A percentile compares a stretch with the other conserved stretches of the same genome.
Conservation (phyloP, 225 moss, liverwort and hornwort genomes). For the Bryoerythrophyllum caledonicum region DNA sequence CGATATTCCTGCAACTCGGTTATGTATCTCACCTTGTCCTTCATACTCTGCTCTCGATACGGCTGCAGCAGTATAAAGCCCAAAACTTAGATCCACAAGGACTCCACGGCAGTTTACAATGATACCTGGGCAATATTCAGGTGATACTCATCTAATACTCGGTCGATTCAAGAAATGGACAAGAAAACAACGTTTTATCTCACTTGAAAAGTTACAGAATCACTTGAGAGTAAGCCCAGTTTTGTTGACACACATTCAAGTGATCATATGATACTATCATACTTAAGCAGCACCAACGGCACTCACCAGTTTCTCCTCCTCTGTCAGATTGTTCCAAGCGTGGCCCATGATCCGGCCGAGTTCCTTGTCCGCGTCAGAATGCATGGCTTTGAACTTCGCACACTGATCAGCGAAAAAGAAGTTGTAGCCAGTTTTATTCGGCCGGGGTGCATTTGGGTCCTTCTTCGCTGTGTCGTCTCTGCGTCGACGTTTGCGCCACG, state of each 20-base stretch:
- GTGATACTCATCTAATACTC: too few species aligned
- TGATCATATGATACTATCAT: background rate
- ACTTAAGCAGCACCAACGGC: background rate
- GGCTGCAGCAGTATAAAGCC: slow-evolving; percentile 56
- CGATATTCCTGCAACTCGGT: slow-evolving; percentile 71
- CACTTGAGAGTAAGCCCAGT: too few species aligned
- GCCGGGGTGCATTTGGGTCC: slow-evolving; percentile 91
- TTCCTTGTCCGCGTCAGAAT: slow-evolving; percentile 79
- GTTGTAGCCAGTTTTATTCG: slow-evolving; percentile 94
- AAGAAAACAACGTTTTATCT: too few species aligned
- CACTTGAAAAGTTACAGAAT: too few species aligned
- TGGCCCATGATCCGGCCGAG: slow-evolving; percentile 88
- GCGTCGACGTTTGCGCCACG: slow-evolving; percentile 82
- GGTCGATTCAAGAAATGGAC: too few species aligned
- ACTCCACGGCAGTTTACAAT: too few species aligned
- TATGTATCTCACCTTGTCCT: slow-evolving; percentile 84
- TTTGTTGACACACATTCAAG: background rate
- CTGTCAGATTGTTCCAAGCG: slow-evolving; percentile 86
- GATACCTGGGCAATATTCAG: too few species aligned
- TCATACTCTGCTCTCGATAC: slow-evolving; percentile 78
- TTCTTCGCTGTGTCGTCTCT: slow-evolving; percentile 75
- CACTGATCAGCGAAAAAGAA: slow-evolving; percentile 94
- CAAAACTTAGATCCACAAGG: slow-evolving; percentile 12
- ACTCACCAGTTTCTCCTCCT: slow-evolving; percentile 83
- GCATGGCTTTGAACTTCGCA: slow-evolving; percentile 57